Evolutionary conservation across 352 stramenopile species (phyloP), one percentile per base, ranked within the genome.

Genomic region (Phytophthora crassamura): DNA sequence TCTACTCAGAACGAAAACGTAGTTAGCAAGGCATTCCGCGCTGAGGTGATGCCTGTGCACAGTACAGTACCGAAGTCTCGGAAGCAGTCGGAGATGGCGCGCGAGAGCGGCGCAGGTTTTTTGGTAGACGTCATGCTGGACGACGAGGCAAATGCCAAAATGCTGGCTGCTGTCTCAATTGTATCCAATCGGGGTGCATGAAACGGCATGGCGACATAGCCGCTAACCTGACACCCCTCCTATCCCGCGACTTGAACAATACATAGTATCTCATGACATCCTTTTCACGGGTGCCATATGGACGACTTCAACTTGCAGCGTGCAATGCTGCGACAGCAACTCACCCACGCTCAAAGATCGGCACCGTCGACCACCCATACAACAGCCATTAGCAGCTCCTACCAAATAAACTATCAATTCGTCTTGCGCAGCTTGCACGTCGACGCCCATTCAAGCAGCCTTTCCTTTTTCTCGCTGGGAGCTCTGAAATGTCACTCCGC

Each of bases 61-160:
- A n/a, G n/a, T n/a, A n/a, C n/a, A 28, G 28, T 61, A 76, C 68
- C 53, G 10, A 76, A 76, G 34, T 63, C 49, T 40, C 38, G 49
- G 34, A 76, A 76, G 40, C 30, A 64, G 38, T 70, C 68, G 12
- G 63, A 73, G 39, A 76, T 76, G 18, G 57, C 57, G 34, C 63
- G 68, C 5, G 58, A 67, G 22, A 76, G 64, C 25, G 61, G 55
- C 20, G 61, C 48, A 20, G 60, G 54, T 25, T 47, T 63, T 15
- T 64, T 15, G 32, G 8, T 54, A 11, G n/a, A 58, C 59, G 38
- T 72, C 58, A 64, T 65, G 46, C n/a, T n/a, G n/a, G n/a, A n/a
- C n/a, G n/a, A 60, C 4, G 34, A 62, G 40, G 38, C 41, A 51
- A 69, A 74, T 69, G 48, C 28, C 40, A 59, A 42, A 69, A 33